Base-by-base conservation (phyloP, 2,329 filamentous ascomycete genomes). In the Beauveria asiatica region DNA sequence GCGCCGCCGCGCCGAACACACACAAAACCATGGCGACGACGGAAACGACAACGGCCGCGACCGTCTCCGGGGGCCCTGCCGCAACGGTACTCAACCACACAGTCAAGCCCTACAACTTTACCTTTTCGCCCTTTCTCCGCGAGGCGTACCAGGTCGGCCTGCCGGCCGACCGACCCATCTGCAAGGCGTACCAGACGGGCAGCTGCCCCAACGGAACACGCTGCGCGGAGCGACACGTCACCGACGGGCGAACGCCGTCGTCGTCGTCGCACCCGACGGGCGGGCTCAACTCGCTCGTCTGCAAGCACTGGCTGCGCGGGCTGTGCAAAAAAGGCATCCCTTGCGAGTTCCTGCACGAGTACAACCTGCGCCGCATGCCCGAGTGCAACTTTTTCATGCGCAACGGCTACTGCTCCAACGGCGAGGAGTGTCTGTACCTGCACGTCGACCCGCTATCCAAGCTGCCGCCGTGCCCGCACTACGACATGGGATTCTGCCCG, bases 291-390 rank as follows among this genome's bases (percentile, higher is more conserved):
- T 89, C 83, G 70, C 85, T 97, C 17, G 93, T 99, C 63, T 99
- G 94, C 85, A 99, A 99, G 78, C 94, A 97, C 80, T 97, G 94
- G 87, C 86, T 97, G 70, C 90, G 95, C 65, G 93, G 92, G 0
- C 84, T 99, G 21, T 99, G 94, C 81, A 99, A 99, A 73, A 97
- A 97, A 76, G 94, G 93, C 68, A 88, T 97, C 70, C 85, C 86
- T 66, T 99, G 94, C 85, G 94, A 99, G 78, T 99, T 97, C 70
- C 80, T 97, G 53, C 94, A 99, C 80, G 94, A 97, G 76, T 99
- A 97, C 80, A 97, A 99, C 76, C 83, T 99, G 67, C 87, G 94
- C 64, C 92, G 94, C 74, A 97, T 97, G 91, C 92, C 94, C 64
- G 94, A 97, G 77, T 99, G 94, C 77, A 96, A 96, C 70, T 96